Percentiles rank a stretch among this genome's conserved stretches.
Evolutionary conservation across 2,329 filamentous ascomycete species (phyloP).

Genomic region (Colletotrichum sp.): DNA sequence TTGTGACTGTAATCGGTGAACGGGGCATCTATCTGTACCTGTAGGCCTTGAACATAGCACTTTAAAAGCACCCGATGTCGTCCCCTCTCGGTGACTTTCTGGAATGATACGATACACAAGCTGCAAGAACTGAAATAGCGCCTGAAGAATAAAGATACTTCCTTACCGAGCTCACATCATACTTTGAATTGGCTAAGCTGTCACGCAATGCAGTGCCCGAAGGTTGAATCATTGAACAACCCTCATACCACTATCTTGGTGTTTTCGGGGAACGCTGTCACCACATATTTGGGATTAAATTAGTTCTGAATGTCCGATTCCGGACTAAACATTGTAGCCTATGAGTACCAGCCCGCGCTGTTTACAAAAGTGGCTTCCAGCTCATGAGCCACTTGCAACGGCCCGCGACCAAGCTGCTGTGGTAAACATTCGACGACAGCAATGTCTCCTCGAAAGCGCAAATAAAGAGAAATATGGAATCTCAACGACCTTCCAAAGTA

Average conservation of each 20-base stretch:
- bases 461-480: neutral
- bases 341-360: too few relatives aligned
- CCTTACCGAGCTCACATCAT: too few relatives aligned
- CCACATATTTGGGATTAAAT: accelerated
- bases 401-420: too few relatives aligned
- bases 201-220: neutral
- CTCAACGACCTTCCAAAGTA: neutral
- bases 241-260: neutral
- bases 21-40: too few relatives aligned
- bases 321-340: neutral
- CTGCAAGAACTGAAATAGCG: accelerated
- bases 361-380: neutral
- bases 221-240: neutral
- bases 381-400: neutral
- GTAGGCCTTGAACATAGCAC: too few relatives aligned
- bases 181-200: too few relatives aligned
- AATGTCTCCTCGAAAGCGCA: neutral
- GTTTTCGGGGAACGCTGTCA: neutral
- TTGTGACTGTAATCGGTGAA: neutral
- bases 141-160: accelerated
- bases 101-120: neutral
- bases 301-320: accelerated
- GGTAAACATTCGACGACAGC: neutral
- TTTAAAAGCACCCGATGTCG: too few relatives aligned
- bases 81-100: neutral